Evolutionary conservation across 75 land plant genomes (phyloP).

Genomic region (Sequoiadendron giganteum): DNA sequence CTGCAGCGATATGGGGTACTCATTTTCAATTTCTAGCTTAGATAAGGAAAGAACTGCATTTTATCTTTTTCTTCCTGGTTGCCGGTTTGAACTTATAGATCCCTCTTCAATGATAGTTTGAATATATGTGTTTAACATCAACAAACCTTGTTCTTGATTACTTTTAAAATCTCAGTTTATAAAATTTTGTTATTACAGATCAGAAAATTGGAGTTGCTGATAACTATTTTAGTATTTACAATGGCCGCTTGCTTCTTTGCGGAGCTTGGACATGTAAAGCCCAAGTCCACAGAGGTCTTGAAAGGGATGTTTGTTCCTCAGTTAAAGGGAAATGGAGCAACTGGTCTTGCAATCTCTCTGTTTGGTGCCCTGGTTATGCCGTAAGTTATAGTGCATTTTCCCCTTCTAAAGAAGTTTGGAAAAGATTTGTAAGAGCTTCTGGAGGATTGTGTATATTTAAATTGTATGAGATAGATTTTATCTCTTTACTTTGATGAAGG

Average conservation of each 20-base stretch:
- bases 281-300: conserved; percentile 34
- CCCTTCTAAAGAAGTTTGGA: not conserved
- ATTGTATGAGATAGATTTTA: not conserved
- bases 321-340: conserved; percentile 42
- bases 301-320: conserved; percentile 50
- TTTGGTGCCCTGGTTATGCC: conserved; percentile 80
- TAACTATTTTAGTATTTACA: conserved; percentile 21
- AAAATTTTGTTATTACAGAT: conserved; percentile 25
- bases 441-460: not conserved
- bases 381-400: conserved; percentile 12
- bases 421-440: not conserved
- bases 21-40: not conserved
- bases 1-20: no score
- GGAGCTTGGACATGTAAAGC: conserved; percentile 62
- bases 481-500: no score
- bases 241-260: conserved; percentile 43
- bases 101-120: not conserved
- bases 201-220: conserved; percentile 21
- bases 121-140: not conserved
- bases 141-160: not conserved
- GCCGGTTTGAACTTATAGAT: not conserved
- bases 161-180: conserved; percentile 10
- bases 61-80: not conserved
- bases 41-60: not conserved
- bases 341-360: conserved; percentile 20